Evolutionary conservation across 2,329 filamentous ascomycete genomes (phyloP).

Genomic region (Xylaria sp.): DNA sequence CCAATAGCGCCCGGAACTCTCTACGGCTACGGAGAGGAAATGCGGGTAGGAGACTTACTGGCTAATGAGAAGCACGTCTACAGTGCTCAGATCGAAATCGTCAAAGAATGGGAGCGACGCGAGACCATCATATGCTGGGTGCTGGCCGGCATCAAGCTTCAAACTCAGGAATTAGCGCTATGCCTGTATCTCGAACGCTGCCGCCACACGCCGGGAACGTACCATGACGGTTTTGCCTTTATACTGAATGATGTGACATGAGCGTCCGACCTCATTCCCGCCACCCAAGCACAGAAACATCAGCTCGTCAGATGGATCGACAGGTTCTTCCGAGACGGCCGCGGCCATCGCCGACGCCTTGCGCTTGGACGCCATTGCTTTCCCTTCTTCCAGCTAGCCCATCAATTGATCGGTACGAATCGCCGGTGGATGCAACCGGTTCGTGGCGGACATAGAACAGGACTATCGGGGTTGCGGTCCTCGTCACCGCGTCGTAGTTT

Average conservation of each 20-base stretch:
- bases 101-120: constrained; percentile 96
- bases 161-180: constrained; percentile 35
- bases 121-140: constrained; percentile 94
- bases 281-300: constrained; percentile 94
- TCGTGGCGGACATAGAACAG: constrained; percentile 7
- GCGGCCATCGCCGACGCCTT: constrained; percentile 82
- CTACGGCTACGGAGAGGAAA: constrained; percentile 34
- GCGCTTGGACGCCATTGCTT: constrained; percentile 87
- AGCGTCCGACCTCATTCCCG: constrained; percentile 95
- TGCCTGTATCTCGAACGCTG: constrained; percentile 25
- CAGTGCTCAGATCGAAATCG: constrained; percentile 96
- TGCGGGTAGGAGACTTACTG: constrained; percentile 77
- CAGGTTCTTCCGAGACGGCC: constrained; percentile 77
- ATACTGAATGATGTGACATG: constrained; percentile 98
- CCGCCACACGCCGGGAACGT: constrained; percentile 47
- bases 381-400: constrained; percentile 14
- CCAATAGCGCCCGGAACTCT: constrained; percentile 42
- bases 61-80: constrained; percentile 97
- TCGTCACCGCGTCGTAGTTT: background rate
- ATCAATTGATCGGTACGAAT: constrained; percentile 18
- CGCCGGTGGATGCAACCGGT: background rate
- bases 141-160: constrained; percentile 95
- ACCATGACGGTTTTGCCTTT: constrained; percentile 99
- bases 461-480: constrained; percentile 7
- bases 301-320: constrained; percentile 92